Evolutionary conservation across 768 basidiomycete species (phyloP), one percentile per base, ranked within the genome.

Genomic region (Arthromyces matolae): DNA sequence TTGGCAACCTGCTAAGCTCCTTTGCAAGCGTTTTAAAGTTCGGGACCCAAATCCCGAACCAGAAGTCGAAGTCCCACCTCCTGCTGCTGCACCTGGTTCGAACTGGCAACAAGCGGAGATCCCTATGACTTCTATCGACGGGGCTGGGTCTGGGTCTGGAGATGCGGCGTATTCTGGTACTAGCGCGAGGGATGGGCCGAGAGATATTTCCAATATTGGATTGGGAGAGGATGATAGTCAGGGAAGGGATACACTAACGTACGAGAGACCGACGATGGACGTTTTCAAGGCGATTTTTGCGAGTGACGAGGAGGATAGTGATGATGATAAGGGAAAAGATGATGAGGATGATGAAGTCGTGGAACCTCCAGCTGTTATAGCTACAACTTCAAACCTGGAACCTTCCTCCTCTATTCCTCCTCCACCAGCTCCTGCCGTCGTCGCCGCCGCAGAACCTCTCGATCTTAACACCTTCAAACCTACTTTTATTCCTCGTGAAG

Each of bases 221-320:
- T 66, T 96, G 35, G 95, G 93, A 19, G 93, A 96, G 42, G 93
- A 97, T 60, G 92, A 93, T 33, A 79, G 76, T 23, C 94, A 96
- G 62, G 94, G 93, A 0, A 68, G 78, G 29, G 93, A 94, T 59
- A 93, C 83, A 5, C 71, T 97, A 53, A 93, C 89, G 0, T 94
- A 97, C 64, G 75, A 89, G 57, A 78, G 88, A 31, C 95, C 96
- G 2, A 71, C 83, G 5, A 89, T 93, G 78, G 88, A 93, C 60
- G 82, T 98, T 35, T 99, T 98, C 76, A 96, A 95, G 63, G 93
- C 95, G 3, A 97, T 99, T 51, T 99, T 99, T 63, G 94, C 93
- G 9, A 93, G 89, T 66, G 91, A 92, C 51, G 90, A 92, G 36
- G 93, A 95, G 58, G 89, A 90, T 28, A 84, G 83, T 14, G 88